phyloP scores from a whole-genome alignment of 2,329 filamentous ascomycete species.

The Scleromitrula shiraiana region DNA sequence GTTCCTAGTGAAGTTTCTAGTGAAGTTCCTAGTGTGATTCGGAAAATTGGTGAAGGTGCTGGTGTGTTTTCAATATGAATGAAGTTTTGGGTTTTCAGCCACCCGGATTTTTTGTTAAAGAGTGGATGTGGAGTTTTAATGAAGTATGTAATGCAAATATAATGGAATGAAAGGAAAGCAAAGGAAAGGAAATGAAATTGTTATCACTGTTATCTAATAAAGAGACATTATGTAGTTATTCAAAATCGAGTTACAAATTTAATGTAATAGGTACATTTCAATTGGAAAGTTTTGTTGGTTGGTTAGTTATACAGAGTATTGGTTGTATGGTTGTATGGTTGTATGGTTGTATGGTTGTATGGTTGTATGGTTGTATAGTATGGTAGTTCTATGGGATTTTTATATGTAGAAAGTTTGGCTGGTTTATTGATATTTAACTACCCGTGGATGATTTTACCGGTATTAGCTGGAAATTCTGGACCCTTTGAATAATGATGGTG shows the following conservation, averaged over 20 bases:
- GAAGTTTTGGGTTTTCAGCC: conserved; percentile 3
- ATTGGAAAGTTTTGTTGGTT: background rate
- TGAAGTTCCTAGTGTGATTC: background rate
- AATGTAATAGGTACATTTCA: background rate
- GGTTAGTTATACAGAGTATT: too few relatives aligned
- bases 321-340: too few relatives aligned
- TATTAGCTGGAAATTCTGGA: conserved; percentile 5
- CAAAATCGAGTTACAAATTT: background rate
- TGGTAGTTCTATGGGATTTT: too few relatives aligned
- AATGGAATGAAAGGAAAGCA: background rate
- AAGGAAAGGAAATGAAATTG: too few relatives aligned
- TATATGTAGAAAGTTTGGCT: too few relatives aligned
- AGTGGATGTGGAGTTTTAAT: background rate
- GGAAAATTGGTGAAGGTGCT: background rate
- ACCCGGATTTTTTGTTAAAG: background rate
- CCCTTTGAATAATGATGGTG: conserved; percentile 3
- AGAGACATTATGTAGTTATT: too few relatives aligned
- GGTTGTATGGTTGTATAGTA: too few relatives aligned
- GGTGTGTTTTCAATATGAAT: background rate
- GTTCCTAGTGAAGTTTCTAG: too few relatives aligned
- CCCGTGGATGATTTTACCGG: too few relatives aligned
- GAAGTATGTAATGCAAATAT: background rate
- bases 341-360: too few relatives aligned
- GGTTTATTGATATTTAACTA: too few relatives aligned
- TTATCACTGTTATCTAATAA: too few relatives aligned